Evolutionary conservation across 2,329 filamentous ascomycete genomes (phyloP).

Genomic region (Colletotrichum theobromicola): DNA sequence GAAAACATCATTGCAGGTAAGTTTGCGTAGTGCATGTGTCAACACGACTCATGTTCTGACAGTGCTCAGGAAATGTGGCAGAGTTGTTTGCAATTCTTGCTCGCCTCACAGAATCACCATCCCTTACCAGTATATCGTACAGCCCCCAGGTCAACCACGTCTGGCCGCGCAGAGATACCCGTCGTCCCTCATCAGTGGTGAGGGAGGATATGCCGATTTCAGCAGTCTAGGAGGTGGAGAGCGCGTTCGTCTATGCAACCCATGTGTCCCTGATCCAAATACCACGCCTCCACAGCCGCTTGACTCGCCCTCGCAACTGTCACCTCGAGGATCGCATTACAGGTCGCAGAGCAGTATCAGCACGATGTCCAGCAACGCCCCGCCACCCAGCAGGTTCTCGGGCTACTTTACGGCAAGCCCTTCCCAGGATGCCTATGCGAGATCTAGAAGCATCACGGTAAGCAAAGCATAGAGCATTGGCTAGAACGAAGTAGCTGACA

Average conservation of each 20-base stretch:
- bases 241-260: constrained; percentile 65
- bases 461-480: not conserved
- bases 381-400: constrained; percentile 36
- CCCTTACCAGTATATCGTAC: constrained; percentile 90
- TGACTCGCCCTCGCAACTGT: constrained; percentile 35
- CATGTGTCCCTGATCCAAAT: constrained; percentile 67
- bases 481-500: constrained; percentile 9
- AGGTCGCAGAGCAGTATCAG: constrained; percentile 51
- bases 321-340: constrained; percentile 43
- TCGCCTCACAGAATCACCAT: constrained; percentile 96
- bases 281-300: constrained; percentile 56
- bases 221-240: constrained; percentile 58
- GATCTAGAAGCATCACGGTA: constrained; percentile 20
- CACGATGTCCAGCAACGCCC: constrained; percentile 32
- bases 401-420: constrained; percentile 39
- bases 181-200: constrained; percentile 43
- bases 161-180: constrained; percentile 39
- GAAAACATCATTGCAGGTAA: constrained; percentile 91
- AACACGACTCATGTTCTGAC: not conserved
- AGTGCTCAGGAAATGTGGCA: constrained; percentile 77
- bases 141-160: constrained; percentile 60
- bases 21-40: constrained; percentile 29
- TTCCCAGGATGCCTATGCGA: constrained; percentile 37
- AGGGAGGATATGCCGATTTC: constrained; percentile 47
- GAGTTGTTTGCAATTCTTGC: constrained; percentile 88